These are phyloP conservation scores for Musa beccarii DNA, from an alignment of 176 grass and related monocot genomes.

Conservation along the genomic window DNA sequence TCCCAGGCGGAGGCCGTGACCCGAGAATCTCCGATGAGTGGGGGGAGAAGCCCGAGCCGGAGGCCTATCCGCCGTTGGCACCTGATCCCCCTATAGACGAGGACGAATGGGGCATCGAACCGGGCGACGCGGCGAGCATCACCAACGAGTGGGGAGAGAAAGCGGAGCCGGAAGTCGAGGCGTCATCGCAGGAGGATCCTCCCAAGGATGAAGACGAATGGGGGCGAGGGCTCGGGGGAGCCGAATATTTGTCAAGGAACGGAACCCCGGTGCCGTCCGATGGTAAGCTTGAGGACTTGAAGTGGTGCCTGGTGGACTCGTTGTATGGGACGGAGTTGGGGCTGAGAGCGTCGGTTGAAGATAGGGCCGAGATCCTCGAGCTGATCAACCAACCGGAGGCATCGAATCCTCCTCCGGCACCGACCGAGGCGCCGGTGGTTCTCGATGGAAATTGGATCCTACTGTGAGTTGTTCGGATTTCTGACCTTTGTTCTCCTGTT, in stretches of 20 bases:
- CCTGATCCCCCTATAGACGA: constrained; percentile 54
- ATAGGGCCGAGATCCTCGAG: constrained; percentile 82
- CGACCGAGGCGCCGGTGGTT: too few species aligned
- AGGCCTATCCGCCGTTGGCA: constrained; percentile 35
- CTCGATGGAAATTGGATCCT: too few species aligned
- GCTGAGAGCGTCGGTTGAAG: constrained; percentile 55
- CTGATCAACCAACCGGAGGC: constrained; percentile 81
- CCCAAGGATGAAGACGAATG: constrained; percentile 31
- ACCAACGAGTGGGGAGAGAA: constrained; percentile 24
- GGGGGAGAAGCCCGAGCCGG: constrained; percentile 48
- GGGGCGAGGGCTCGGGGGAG: constrained; percentile 25
- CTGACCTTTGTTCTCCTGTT: too few species aligned
- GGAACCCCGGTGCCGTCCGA: constrained; percentile 10
- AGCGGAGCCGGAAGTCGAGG: constrained; percentile 11
- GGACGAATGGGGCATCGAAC: constrained; percentile 38
- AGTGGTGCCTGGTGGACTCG: constrained; percentile 69
- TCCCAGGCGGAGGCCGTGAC: not conserved
- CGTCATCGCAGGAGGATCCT: not conserved
- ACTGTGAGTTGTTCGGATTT: too few species aligned
- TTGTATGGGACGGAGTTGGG: constrained; percentile 72
- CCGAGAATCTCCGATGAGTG: constrained; percentile 45
- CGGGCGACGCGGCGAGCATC: not conserved
- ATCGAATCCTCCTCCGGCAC: constrained; percentile 26
- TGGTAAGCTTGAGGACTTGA: constrained; percentile 48
- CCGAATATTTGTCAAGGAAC: not conserved